Evolutionary conservation across 1,284 basidiomycete species (phyloP).

Genomic region (Cryptococcus sp.): DNA sequence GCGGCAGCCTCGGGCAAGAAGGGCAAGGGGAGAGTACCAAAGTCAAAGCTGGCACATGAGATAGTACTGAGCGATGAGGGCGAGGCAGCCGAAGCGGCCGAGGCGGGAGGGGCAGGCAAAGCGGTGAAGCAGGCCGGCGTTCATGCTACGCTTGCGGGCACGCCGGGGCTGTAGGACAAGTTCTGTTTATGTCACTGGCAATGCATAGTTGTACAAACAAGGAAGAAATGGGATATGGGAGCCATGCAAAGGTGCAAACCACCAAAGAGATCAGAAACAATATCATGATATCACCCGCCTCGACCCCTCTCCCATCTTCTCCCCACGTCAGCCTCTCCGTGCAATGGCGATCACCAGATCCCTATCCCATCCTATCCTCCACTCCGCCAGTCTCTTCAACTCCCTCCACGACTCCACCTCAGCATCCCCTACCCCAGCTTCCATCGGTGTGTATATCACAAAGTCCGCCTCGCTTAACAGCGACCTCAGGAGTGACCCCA

Average conservation of each 20-base stretch:
- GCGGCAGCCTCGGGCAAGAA: slow-evolving; percentile 4
- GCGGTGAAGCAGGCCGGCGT: no score
- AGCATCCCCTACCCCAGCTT: slow-evolving; percentile 43
- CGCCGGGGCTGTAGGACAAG: background rate
- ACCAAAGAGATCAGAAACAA: background rate
- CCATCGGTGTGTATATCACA: slow-evolving; percentile 66
- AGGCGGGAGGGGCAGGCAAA: slow-evolving; percentile 1
- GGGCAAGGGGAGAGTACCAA: slow-evolving; percentile 22
- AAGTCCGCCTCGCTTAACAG: slow-evolving; percentile 82
- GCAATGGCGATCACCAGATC: slow-evolving; percentile 55
- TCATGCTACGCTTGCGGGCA: slow-evolving; percentile 25
- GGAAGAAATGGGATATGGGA: no score
- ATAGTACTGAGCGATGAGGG: slow-evolving; percentile 27
- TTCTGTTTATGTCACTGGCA: background rate
- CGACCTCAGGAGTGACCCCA: slow-evolving; percentile 84
- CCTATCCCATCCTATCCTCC: slow-evolving; percentile 37
- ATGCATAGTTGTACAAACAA: slow-evolving; percentile 14
- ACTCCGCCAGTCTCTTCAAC: slow-evolving; percentile 70
- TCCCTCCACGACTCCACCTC: slow-evolving; percentile 68
- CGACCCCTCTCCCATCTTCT: background rate
- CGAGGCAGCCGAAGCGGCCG: slow-evolving; percentile 21
- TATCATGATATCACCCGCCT: background rate
- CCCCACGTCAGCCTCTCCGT: slow-evolving; percentile 2
- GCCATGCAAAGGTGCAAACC: background rate
- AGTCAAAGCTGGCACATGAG: slow-evolving; percentile 45